Conservation (phyloP, 805 yeast genomes). For the Wickerhamiella kurtzmanii region DNA sequence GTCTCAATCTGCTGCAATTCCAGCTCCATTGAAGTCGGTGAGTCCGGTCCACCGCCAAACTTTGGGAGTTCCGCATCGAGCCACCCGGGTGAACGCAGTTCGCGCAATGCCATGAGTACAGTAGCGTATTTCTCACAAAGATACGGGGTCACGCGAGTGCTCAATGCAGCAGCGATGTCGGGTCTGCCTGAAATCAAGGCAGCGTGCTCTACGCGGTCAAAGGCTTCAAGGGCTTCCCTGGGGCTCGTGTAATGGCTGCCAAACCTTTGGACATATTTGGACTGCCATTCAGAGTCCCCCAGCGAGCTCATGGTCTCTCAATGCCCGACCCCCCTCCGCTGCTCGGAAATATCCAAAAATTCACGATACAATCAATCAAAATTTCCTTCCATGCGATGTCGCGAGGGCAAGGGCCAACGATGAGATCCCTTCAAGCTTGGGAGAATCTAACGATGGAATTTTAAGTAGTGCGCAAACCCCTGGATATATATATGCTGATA, state of each 20-base stretch:
- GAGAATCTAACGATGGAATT: too few relatives aligned
- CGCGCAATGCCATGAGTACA: slow-evolving; percentile 15
- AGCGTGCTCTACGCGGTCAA: slow-evolving; percentile 19
- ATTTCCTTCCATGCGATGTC: too few relatives aligned
- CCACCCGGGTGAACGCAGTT: slow-evolving; percentile 7
- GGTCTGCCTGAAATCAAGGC: slow-evolving; percentile 21
- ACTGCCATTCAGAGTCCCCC: slow-evolving; percentile 8
- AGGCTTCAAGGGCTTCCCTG: slow-evolving; percentile 12
- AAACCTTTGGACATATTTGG: slow-evolving; percentile 1
- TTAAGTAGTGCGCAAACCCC: too few relatives aligned
- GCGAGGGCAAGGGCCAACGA: too few relatives aligned
- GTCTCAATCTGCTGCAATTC: neutral
- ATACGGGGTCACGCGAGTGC: slow-evolving; percentile 12
- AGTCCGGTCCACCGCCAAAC: too few relatives aligned
- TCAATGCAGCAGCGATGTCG: slow-evolving; percentile 21
- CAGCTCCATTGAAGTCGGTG: neutral
- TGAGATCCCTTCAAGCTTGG: too few relatives aligned
- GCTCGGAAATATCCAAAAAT: too few relatives aligned
- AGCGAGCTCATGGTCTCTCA: neutral
- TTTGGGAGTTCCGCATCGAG: neutral
- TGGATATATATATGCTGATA: too few relatives aligned
- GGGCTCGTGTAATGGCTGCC: slow-evolving; percentile 12
- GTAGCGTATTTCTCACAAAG: slow-evolving; percentile 14
- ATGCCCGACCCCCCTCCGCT: too few relatives aligned
- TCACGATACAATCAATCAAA: too few relatives aligned